Evolutionary conservation across 108 stramenopile species (phyloP), one percentile per base, ranked within the genome.

Genomic region (Nannochloropsis oceanica): DNA sequence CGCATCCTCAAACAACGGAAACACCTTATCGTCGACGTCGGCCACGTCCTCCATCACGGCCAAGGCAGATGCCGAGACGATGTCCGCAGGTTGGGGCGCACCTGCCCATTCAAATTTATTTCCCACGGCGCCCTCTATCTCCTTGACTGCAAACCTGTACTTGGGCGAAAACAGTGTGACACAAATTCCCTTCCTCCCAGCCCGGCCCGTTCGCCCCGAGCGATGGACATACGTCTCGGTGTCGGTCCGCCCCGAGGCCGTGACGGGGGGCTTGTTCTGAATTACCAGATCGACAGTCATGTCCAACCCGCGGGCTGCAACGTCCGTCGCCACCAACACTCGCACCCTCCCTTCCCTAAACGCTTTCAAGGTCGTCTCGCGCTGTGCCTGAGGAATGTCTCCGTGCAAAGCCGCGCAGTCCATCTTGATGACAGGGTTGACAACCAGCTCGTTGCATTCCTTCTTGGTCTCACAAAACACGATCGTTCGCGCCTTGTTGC

Each of bases 221-320:
- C 99, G 91, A 90, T 99, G 99, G 14, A 99, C 98, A 83, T 92
- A 93, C 50, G 91, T 83, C 82, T 93, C 95, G 81, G 94, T 94
- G 85, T 97, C 97, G 22, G 90, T 87, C 25, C 88, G 44, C 27
- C 97, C 97, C 34, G 84, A 85, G 26, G 86, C 80, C 42, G 84
- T 89, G 73, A 84, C 27, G 20, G 99, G 97, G 43, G 97, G 97
- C 84, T 95, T 92, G 81, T 95, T 92, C 87, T 97, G 96, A 80
- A 98, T 92, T 27, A 99, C 97, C 82, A 98, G 93, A 85, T 98
- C 97, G 27, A 98, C 98, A 82, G 96, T 91, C 87, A 99, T 97
- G 90, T 99, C 98, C 87, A 99, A 96, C 26, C 99, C 99, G 43
- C 99, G 92, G 25, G 99, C 99, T 27, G 99, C 99, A 22, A 99